A percentile compares a stretch with the other conserved stretches of the same genome.
These are phyloP conservation scores for Nitzschia putrida DNA, from an alignment of 108 stramenopile species.

Conservation along the genomic window DNA sequence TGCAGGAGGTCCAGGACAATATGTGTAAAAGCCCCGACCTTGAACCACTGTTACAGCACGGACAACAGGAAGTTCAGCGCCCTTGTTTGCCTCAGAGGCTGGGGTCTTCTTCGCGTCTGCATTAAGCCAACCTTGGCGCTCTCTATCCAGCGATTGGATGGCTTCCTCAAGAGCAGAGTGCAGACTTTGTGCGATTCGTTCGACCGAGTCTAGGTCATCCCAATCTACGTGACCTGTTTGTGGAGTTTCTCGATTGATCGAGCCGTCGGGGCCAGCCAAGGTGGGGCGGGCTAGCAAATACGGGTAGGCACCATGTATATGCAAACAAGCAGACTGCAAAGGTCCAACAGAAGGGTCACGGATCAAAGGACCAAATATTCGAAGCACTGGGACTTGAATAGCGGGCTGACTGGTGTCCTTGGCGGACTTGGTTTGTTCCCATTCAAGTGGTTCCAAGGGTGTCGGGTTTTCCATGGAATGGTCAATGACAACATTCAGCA, in stretches of 20 bases:
- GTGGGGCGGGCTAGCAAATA: slow-evolving; percentile 79
- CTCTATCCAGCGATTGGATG: slow-evolving; percentile 39
- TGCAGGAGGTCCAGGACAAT: slow-evolving; percentile 60
- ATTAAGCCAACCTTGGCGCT: slow-evolving; percentile 20
- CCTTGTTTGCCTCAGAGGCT: neutral
- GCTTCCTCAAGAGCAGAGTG: slow-evolving; percentile 43
- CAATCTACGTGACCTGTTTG: slow-evolving; percentile 60
- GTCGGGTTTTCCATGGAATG: slow-evolving; percentile 72
- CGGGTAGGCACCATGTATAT: slow-evolving; percentile 85
- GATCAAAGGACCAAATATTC: slow-evolving; percentile 79
- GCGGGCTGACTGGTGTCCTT: slow-evolving; percentile 5
- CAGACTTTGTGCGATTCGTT: slow-evolving; percentile 28
- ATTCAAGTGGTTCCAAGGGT: slow-evolving; percentile 71
- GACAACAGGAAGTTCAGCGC: slow-evolving; percentile 40
- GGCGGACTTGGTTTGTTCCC: slow-evolving; percentile 20
- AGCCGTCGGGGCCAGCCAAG: slow-evolving; percentile 77
- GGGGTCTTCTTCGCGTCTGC: neutral
- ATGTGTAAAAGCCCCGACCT: slow-evolving; percentile 88
- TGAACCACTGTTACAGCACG: slow-evolving; percentile 68
- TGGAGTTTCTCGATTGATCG: slow-evolving; percentile 38
- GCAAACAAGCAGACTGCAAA: slow-evolving; percentile 75
- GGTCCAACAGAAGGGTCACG: slow-evolving; percentile 24
- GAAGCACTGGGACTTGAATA: slow-evolving; percentile 67
- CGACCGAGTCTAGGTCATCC: slow-evolving; percentile 58
- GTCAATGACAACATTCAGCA: slow-evolving; percentile 82